phyloP scores from a whole-genome alignment of 2,329 filamentous ascomycete species.

The Beauveria rudraprayagi region DNA sequence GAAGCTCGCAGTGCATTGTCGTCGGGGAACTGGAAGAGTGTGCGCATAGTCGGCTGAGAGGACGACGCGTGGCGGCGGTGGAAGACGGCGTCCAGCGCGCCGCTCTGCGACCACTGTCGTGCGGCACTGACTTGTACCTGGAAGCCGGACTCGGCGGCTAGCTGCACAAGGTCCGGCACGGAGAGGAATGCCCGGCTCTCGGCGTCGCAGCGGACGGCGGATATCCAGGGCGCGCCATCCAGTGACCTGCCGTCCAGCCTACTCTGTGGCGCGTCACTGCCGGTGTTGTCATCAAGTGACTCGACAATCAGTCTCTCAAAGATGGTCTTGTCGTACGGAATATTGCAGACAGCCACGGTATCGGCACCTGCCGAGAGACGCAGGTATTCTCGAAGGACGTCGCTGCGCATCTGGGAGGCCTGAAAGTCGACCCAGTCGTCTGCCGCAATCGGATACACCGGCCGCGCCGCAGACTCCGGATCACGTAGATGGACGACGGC shows the following conservation, averaged over 20 bases:
- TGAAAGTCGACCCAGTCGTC: constrained; percentile 7
- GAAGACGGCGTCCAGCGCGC: neutral
- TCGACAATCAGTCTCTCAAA: constrained; percentile 19
- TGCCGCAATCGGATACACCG: constrained; percentile 12
- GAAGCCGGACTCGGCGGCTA: constrained; percentile 31
- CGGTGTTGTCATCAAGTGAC: neutral
- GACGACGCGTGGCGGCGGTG: neutral
- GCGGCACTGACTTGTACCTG: constrained; percentile 39
- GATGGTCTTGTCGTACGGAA: constrained; percentile 23
- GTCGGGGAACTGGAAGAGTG: neutral
- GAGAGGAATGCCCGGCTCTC: constrained; percentile 10
- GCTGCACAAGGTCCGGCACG: constrained; percentile 14
- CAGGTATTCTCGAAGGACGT: constrained; percentile 13
- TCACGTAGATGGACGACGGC: constrained; percentile 18
- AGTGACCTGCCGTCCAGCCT: neutral
- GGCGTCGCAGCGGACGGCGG: neutral
- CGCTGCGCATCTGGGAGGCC: neutral
- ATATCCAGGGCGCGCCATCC: constrained; percentile 12
- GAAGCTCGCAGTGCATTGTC: neutral
- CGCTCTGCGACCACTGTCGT: constrained; percentile 19
- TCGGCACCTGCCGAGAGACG: neutral
- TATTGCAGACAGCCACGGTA: constrained; percentile 17
- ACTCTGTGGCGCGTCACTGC: neutral
- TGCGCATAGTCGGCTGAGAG: neutral
- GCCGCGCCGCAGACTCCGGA: neutral